Percentiles rank a stretch among this genome's conserved stretches.
phyloP scores from a whole-genome alignment of 352 stramenopile species.

The Bremia lactucae region DNA sequence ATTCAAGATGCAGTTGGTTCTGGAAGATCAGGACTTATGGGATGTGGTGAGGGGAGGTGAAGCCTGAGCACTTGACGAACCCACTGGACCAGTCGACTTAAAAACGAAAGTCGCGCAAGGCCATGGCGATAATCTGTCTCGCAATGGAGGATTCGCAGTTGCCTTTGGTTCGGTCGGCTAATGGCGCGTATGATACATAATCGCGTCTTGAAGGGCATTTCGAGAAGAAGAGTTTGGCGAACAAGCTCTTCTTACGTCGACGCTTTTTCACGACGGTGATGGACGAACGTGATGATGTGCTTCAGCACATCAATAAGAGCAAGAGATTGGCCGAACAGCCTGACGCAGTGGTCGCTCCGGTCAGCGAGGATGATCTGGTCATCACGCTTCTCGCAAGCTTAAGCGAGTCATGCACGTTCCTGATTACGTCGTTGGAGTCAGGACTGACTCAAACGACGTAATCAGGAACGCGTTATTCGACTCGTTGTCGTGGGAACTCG shows the following conservation, averaged over 20 bases:
- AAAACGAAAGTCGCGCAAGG: conserved; percentile 14
- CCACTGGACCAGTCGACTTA: conserved; percentile 16
- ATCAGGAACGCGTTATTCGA: too few relatives aligned
- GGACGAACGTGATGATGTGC: conserved; percentile 15
- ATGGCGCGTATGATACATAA: too few relatives aligned
- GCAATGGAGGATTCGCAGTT: too few relatives aligned
- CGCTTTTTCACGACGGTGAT: conserved; percentile 16
- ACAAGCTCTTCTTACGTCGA: conserved; percentile 13
- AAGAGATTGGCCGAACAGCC: conserved; percentile 2
- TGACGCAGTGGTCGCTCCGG: conserved; percentile 1
- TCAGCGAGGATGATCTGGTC: conserved; percentile 6
- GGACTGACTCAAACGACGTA: too few relatives aligned
- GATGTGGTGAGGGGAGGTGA: neutral
- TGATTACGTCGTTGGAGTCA: conserved; percentile 17
- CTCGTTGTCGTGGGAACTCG: conserved; percentile 13
- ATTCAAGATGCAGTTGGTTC: neutral
- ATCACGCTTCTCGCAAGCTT: conserved; percentile 10
- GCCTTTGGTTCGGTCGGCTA: too few relatives aligned
- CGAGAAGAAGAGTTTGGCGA: conserved; percentile 5
- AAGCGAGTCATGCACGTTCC: conserved; percentile 19
- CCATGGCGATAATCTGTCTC: too few relatives aligned
- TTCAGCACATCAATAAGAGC: conserved; percentile 14
- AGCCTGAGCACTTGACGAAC: neutral
- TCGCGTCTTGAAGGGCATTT: conserved; percentile 16
- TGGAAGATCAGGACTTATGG: neutral